Percentiles rank a stretch among this genome's conserved stretches.
Evolutionary conservation across 257 asterid species (phyloP).

Genomic region (Coffea canephora): DNA sequence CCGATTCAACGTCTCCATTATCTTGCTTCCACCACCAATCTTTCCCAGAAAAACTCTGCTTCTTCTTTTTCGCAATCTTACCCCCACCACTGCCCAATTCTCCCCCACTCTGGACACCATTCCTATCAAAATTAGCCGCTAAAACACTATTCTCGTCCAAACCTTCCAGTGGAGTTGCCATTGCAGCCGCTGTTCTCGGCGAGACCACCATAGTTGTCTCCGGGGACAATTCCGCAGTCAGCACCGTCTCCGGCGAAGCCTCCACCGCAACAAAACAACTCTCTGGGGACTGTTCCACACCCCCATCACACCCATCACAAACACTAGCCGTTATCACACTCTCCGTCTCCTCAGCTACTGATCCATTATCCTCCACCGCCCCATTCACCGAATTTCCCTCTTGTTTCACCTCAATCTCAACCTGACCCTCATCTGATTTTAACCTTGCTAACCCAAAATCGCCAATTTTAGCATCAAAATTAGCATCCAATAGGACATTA

Average conservation of each 20-base stretch:
- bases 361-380: conserved; percentile 55
- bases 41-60: conserved; percentile 67
- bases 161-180: conserved; percentile 70
- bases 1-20: conserved; percentile 49
- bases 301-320: conserved; percentile 58
- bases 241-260: conserved; percentile 59
- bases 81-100: conserved; percentile 32
- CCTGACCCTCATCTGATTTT: conserved; percentile 57
- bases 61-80: conserved; percentile 41
- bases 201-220: conserved; percentile 45
- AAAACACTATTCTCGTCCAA: conserved; percentile 62
- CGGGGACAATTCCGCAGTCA: conserved; percentile 48
- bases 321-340: conserved; percentile 66
- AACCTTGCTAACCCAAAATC: conserved; percentile 94
- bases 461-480: conserved; percentile 72
- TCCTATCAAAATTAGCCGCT: conserved; percentile 62
- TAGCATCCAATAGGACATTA: conserved; percentile 61
- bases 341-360: conserved; percentile 74
- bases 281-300: conserved; percentile 66
- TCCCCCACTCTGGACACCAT: conserved; percentile 59
- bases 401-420: conserved; percentile 61
- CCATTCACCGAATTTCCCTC: conserved; percentile 42
- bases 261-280: conserved; percentile 56
- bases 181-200: conserved; percentile 65
- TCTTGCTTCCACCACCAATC: conserved; percentile 99